These are phyloP conservation scores for Tuber umbilicatum DNA, from an alignment of 495 filamentous ascomycete genomes.

Conservation along the genomic window DNA sequence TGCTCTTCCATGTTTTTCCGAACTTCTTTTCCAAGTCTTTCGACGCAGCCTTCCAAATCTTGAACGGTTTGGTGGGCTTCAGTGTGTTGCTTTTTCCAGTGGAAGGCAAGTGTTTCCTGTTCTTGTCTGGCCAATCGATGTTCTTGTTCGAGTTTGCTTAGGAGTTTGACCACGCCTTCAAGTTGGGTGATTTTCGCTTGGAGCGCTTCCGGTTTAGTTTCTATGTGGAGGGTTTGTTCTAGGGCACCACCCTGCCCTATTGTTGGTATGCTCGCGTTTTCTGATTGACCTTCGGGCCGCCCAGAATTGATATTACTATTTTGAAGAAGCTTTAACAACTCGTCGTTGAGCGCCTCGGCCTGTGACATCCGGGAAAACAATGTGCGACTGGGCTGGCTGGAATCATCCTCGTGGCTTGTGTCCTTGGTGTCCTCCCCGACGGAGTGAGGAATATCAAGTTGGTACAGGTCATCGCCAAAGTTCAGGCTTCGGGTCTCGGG, in stretches of 20 bases:
- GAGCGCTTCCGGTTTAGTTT: neutral
- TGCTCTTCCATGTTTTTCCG: slow-evolving; percentile 1
- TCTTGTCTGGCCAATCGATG: slow-evolving; percentile 3
- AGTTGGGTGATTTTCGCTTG: neutral
- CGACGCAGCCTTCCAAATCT: slow-evolving; percentile 16
- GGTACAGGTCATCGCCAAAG: slow-evolving; percentile 26
- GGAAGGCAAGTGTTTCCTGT: slow-evolving; percentile 17
- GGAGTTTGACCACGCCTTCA: neutral
- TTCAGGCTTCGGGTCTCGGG: slow-evolving; percentile 13
- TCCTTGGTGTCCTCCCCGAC: slow-evolving; percentile 23
- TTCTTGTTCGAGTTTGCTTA: slow-evolving; percentile 4
- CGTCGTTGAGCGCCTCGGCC: slow-evolving; percentile 25
- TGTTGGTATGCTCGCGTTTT: neutral
- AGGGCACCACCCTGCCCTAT: neutral
- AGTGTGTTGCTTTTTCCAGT: slow-evolving; percentile 30
- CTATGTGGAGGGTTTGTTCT: neutral
- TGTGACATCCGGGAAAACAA: slow-evolving; percentile 25
- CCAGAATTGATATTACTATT: slow-evolving; percentile 29
- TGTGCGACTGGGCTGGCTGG: slow-evolving; percentile 28
- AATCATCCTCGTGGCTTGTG: slow-evolving; percentile 14
- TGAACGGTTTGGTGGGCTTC: slow-evolving; percentile 23
- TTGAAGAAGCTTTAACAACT: slow-evolving; percentile 22
- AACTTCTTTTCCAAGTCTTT: slow-evolving; percentile 24
- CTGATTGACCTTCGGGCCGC: neutral
- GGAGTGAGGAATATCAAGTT: slow-evolving; percentile 33